Percentiles rank a stretch among this genome's conserved stretches.
Evolutionary conservation across 2,329 filamentous ascomycete genomes (phyloP).

Genomic region (Verticillium isaacii): DNA sequence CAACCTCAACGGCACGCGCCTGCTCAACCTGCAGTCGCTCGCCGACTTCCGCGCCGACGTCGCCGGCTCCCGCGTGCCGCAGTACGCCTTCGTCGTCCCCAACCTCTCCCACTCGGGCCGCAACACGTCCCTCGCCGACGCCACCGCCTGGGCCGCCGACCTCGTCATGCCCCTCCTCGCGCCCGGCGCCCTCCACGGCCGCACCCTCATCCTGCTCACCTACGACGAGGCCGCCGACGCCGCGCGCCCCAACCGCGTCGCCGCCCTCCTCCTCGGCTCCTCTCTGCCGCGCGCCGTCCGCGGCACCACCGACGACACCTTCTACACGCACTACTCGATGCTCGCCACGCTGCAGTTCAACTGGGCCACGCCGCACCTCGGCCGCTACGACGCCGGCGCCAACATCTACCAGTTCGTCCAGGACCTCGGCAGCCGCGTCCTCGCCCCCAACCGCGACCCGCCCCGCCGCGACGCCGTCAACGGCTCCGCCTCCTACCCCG

Average conservation of each 20-base stretch:
- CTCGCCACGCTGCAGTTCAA: slow-evolving; percentile 35
- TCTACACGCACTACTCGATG: slow-evolving; percentile 41
- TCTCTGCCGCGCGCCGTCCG: slow-evolving; percentile 40
- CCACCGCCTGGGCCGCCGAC: slow-evolving; percentile 44
- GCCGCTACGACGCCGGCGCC: slow-evolving; percentile 34
- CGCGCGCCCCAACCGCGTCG: slow-evolving; percentile 46
- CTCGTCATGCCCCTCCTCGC: slow-evolving; percentile 50
- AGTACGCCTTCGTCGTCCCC: slow-evolving; percentile 60
- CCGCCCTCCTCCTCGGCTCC: slow-evolving; percentile 49
- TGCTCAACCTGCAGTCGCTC: slow-evolving; percentile 59
- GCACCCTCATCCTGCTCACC: slow-evolving; percentile 51
- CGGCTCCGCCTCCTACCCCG: slow-evolving; percentile 37
- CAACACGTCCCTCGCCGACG: slow-evolving; percentile 45
- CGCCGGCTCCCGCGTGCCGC: slow-evolving; percentile 50
- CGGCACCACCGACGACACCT: slow-evolving; percentile 46
- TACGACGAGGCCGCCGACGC: slow-evolving; percentile 55
- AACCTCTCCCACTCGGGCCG: slow-evolving; percentile 66
- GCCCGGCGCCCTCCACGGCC: slow-evolving; percentile 39
- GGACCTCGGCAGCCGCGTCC: slow-evolving; percentile 23
- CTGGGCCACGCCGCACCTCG: slow-evolving; percentile 35
- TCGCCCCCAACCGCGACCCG: slow-evolving; percentile 29
- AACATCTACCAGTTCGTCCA: slow-evolving; percentile 36
- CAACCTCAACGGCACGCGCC: slow-evolving; percentile 35
- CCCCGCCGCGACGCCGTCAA: slow-evolving; percentile 26
- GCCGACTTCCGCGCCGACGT: slow-evolving; percentile 56